Conservation (phyloP, 2,329 filamentous ascomycete genomes). For the Aureobasidium lini region DNA sequence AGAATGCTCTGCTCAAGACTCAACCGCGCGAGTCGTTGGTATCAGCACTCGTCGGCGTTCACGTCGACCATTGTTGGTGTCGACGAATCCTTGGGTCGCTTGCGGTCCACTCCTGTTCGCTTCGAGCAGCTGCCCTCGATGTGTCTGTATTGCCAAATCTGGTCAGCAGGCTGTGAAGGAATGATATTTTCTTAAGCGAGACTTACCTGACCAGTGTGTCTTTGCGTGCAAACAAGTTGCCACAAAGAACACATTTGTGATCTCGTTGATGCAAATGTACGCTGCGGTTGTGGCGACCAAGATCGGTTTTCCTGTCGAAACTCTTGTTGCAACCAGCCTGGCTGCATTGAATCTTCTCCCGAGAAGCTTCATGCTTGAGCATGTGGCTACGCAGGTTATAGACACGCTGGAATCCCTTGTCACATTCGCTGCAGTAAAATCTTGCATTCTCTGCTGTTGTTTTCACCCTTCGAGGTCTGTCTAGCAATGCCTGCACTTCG, state of each 20-base stretch:
- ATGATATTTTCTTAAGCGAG: not conserved
- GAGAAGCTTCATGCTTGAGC: constrained; percentile 71
- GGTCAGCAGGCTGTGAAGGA: not conserved
- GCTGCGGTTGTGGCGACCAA: constrained; percentile 49
- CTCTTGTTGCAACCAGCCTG: constrained; percentile 60
- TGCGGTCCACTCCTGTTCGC: constrained; percentile 32
- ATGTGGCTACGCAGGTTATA: constrained; percentile 86
- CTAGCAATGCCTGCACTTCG: not conserved
- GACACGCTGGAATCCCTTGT: constrained; percentile 70
- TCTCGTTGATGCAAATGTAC: constrained; percentile 65
- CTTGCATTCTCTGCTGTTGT: constrained; percentile 59
- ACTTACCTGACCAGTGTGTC: constrained; percentile 72
- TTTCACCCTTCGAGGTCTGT: constrained; percentile 21
- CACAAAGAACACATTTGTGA: constrained; percentile 64
- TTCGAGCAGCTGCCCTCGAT: constrained; percentile 70
- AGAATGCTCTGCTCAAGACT: not conserved
- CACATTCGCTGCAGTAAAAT: constrained; percentile 65
- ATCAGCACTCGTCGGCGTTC: not conserved
- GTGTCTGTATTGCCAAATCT: constrained; percentile 45
- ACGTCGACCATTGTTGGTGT: not conserved
- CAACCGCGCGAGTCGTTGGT: not conserved
- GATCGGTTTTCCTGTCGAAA: constrained; percentile 77
- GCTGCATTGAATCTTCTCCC: constrained; percentile 63
- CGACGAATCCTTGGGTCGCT: not conserved
- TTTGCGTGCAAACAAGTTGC: constrained; percentile 66